Base-by-base conservation (phyloP, 2,329 filamentous ascomycete genomes). In the Epichloe bromicola region DNA sequence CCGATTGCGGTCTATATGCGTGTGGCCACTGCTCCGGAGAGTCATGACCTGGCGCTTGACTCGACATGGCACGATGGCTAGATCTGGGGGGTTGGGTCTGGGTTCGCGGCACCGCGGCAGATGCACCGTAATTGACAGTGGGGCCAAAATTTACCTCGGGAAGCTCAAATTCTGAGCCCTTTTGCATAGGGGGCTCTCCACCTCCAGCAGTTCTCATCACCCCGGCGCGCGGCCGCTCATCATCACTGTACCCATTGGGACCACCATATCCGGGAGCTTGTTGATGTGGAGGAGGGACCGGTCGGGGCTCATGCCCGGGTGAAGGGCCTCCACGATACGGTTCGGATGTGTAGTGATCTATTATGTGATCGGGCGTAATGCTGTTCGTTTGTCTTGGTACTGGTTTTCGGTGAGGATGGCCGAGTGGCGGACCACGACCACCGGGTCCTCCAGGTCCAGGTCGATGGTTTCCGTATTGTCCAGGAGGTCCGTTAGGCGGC, bases 61-160 rank as follows among this genome's bases (percentile, higher is more conserved):
- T 19, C 19, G 19, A 19, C 19, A 19, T 19, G 19, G 2, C 19
- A 19, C 19, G 2, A 19, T 19, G 2, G 19, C 19, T 45, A 7
- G 41, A 30, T 23, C 37, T 37, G 1, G 55, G 62, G 0, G 61
- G 59, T 54, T 67, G 62, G 0, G 61, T 60, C 53, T 67, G 69
- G 52, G 56, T 66, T 5, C 57, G 62, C 10, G 63, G 57, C 2
- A 63, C 55, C 37, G 7, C 17, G n/a, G 66, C 53, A 17, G 63
- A 43, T 12, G 67, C 69, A 36, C 63, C 68, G 52, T 88, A 84
- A 53, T 85, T 83, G 58, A 87, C 70, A 0, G 90, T 95, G 5
- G 84, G 88, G 0, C 91, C 91, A 67, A 96, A 96, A 64, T 96
- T 83, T 55, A 95, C 79, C 4, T 76, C 70, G 1, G 88, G 87